A percentile compares a stretch with the other conserved stretches of the same genome.
Evolutionary conservation across 1,284 basidiomycete genomes (phyloP).

Genomic region (Cryptococcus sp.): DNA sequence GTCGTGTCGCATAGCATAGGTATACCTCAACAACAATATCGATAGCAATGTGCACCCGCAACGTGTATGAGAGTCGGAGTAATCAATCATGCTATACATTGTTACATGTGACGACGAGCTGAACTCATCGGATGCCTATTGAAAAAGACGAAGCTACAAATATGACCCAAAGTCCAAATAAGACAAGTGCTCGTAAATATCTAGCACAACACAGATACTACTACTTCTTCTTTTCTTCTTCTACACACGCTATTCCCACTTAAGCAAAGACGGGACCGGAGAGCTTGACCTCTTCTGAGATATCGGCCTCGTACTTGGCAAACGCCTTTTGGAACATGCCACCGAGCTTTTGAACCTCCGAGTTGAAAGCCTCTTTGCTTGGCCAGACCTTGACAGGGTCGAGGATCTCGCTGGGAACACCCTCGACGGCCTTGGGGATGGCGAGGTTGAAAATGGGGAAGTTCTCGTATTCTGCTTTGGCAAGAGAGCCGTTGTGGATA

Average conservation of each 20-base stretch:
- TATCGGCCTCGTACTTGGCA: slow-evolving; percentile 81
- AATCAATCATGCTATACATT: too few species aligned
- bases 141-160: too few species aligned
- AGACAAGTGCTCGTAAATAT: too few species aligned
- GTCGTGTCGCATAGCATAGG: too few species aligned
- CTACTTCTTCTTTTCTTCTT: neutral
- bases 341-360: slow-evolving; percentile 79
- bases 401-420: slow-evolving; percentile 84
- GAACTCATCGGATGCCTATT: too few species aligned
- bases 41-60: too few species aligned
- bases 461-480: slow-evolving; percentile 80
- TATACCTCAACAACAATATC: too few species aligned
- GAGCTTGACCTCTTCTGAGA: slow-evolving; percentile 70
- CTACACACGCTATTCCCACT: neutral
- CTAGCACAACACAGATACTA: too few species aligned
- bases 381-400: slow-evolving; percentile 83
- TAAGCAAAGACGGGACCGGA: slow-evolving; percentile 65
- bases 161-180: too few species aligned
- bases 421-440: slow-evolving; percentile 76
- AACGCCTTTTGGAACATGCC: slow-evolving; percentile 94
- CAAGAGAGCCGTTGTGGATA: slow-evolving; percentile 90
- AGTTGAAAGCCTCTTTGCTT: slow-evolving; percentile 80
- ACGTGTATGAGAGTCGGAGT: too few species aligned
- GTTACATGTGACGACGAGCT: too few species aligned
- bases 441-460: slow-evolving; percentile 77